These are phyloP conservation scores for Plantago major DNA, from an alignment of 257 asterid genomes.

Conservation along the genomic window DNA sequence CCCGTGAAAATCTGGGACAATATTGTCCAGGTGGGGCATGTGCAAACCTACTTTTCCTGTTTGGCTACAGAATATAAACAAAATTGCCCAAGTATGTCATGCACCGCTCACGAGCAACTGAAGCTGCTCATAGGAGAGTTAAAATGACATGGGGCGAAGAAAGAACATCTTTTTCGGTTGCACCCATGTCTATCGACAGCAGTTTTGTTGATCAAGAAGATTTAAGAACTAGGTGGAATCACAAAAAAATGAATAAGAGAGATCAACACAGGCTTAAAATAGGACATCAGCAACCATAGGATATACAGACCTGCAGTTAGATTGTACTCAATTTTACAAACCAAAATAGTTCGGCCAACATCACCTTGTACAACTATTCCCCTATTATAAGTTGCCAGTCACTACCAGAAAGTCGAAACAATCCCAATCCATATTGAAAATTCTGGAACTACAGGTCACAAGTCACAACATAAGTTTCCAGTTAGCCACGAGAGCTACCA, in stretches of 20 bases:
- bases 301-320: conserved; percentile 10
- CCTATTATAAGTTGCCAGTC: conserved; percentile 22
- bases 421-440: conserved; percentile 13
- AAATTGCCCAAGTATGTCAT: neutral
- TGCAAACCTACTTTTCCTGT: conserved; percentile 1
- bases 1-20: conserved; percentile 27
- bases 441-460: conserved; percentile 14
- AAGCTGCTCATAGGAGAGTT: neutral
- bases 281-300: conserved; percentile 9
- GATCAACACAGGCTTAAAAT: neutral
- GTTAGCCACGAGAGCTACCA: conserved; percentile 18
- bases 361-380: conserved; percentile 17
- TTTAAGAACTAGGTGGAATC: neutral
- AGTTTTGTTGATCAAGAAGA: neutral
- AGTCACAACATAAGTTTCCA: conserved; percentile 23
- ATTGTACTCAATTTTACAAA: conserved; percentile 22
- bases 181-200: neutral
- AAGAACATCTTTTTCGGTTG: neutral
- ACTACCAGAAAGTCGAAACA: conserved; percentile 5
- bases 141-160: neutral
- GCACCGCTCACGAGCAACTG: no score
- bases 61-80: neutral
- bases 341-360: conserved; percentile 11
- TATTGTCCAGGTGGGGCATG: conserved; percentile 16
- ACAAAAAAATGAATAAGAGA: neutral